These are phyloP conservation scores for Micractinium sp. DNA, from an alignment of 139 green algal species.

Conservation along the genomic window DNA sequence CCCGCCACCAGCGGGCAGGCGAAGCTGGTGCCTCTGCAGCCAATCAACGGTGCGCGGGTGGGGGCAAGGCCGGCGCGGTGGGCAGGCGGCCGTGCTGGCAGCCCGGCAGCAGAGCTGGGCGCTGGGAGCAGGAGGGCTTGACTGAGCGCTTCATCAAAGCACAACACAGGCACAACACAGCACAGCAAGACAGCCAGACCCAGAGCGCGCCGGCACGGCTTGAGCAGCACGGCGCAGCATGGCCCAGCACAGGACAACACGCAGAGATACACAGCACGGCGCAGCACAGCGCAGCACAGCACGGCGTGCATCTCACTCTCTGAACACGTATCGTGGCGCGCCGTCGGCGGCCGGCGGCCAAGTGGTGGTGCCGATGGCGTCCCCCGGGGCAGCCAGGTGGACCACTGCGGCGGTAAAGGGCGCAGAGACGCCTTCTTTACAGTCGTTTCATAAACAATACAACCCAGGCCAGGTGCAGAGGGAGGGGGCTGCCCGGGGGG, in stretches of 20 bases:
- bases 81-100: not conserved
- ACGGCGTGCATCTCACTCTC: not conserved
- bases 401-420: not conserved
- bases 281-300: too few species aligned
- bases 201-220: not conserved
- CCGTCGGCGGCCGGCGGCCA: too few species aligned
- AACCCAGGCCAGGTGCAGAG: not conserved
- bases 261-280: not conserved
- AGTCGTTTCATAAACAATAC: not conserved
- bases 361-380: not conserved
- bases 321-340: not conserved
- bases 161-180: not conserved
- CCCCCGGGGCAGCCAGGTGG: not conserved
- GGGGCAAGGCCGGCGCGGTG: too few species aligned
- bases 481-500: too few species aligned
- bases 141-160: not conserved
- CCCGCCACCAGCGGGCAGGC: not conserved
- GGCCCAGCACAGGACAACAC: not conserved
- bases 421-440: not conserved
- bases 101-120: not conserved
- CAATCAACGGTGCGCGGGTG: too few species aligned
- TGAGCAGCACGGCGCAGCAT: not conserved
- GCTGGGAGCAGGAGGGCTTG: not conserved
- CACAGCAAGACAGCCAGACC: not conserved
- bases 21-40: constrained; percentile 31